Base-by-base conservation (phyloP, 2,329 filamentous ascomycete species). In the Fusarium brachygibbosum region DNA sequence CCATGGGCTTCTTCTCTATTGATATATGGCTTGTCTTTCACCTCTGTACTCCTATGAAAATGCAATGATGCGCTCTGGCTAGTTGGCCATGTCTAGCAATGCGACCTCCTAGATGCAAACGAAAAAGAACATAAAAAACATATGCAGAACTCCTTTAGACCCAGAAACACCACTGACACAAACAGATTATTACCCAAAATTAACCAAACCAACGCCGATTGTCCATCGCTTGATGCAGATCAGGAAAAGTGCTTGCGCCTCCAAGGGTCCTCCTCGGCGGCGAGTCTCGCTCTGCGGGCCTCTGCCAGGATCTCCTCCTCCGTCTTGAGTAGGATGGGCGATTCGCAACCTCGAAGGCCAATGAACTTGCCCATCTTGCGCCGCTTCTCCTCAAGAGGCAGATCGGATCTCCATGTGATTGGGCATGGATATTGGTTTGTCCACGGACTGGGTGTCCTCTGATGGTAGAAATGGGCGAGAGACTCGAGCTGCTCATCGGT, bases 351-450 rank as follows among this genome's bases (percentile, higher is more conserved):
- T 51, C 87, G 81, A 58, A 94, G 81, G 14, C 91, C 91, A 75
- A 93, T 93, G 70, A 94, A 94, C 70, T 87, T 83, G 45, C 91
- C 91, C 75, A 93, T 87, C 79, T 89, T 89, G 66, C 91, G 82
- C 66, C 91, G 84, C 83, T 94, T 94, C 76, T 94, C 85, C 77
- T 89, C 87, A 28, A 90, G 77, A 4, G 82, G 79, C 62, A 88
- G 77, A 63, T 83, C 79, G 7, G 78, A 77, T 3, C 79, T 76
- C 91, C 91, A 93, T 54, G 82, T 78, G 75, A 94, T 86, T n/a
- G 87, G 88, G 69, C 87, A 88, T 0, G 91, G 91, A 76, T 94
- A 94, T 63, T 86, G 82, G 50, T 77, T 69, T 4, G 85, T 85
- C 81, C 83, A 88, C n/a, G 77, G 75, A 61, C 81, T 81, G 1